These are phyloP conservation scores for Lithospermum erythrorhizon DNA, from an alignment of 257 asterid genomes.

Conservation along the genomic window DNA sequence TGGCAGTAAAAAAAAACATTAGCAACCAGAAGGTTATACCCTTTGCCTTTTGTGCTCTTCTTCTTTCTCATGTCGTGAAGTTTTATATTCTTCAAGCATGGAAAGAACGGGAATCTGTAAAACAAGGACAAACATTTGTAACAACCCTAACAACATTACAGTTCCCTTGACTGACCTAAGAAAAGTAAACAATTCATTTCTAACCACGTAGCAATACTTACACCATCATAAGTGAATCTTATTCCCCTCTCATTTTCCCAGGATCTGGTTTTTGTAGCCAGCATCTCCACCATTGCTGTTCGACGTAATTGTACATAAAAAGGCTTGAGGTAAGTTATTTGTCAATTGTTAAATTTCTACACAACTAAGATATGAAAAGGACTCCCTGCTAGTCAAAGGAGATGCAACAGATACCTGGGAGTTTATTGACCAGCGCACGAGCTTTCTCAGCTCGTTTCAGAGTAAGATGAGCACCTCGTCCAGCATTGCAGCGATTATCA, in stretches of 20 bases:
- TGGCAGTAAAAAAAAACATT: too few relatives aligned
- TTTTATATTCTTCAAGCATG: conserved; percentile 70
- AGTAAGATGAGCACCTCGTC: conserved; percentile 95
- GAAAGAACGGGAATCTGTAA: conserved; percentile 66
- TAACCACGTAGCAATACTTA: conserved; percentile 24
- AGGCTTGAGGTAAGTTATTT: conserved; percentile 4
- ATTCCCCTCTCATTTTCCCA: conserved; percentile 90
- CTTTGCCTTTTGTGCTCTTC: conserved; percentile 78
- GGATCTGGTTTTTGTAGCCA: conserved; percentile 60
- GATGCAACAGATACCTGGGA: conserved; percentile 54
- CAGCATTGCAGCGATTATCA: conserved; percentile 93
- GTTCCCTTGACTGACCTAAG: background rate
- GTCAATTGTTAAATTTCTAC: background rate
- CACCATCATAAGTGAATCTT: conserved; percentile 82
- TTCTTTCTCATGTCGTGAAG: conserved; percentile 78
- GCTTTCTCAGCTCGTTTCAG: conserved; percentile 97
- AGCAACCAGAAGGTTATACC: conserved; percentile 27
- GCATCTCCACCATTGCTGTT: conserved; percentile 80
- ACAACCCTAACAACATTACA: background rate
- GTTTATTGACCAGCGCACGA: conserved; percentile 76
- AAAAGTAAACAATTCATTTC: background rate
- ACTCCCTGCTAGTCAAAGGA: background rate
- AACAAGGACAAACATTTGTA: conserved; percentile 8
- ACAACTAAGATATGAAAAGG: background rate
- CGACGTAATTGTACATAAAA: conserved; percentile 6